phyloP scores from a whole-genome alignment of 441 rosid genomes.

The Erysimum cheiri region DNA sequence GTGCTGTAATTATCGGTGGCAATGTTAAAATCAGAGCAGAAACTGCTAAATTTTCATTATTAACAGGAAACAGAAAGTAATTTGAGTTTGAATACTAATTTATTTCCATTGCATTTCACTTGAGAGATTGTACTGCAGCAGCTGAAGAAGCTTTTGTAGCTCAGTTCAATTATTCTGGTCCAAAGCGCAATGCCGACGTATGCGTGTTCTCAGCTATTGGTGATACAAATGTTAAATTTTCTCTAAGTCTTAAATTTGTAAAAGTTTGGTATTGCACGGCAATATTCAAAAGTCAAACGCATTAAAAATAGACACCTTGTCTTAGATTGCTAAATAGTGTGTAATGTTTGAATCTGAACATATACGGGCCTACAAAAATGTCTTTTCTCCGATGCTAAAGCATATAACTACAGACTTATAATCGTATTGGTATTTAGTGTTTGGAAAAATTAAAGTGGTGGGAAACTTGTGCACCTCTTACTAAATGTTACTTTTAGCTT shows the following conservation, averaged over 20 bases:
- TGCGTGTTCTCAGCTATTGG: conserved; percentile 17
- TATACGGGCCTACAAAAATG: conserved; percentile 29
- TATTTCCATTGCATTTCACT: background rate
- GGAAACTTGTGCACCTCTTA: conserved; percentile 44
- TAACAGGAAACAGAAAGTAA: background rate
- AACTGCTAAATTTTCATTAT: background rate
- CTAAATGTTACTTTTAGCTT: conserved; percentile 39
- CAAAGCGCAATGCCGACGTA: conserved; percentile 12
- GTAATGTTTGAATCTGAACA: conserved; percentile 23
- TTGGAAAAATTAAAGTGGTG: conserved; percentile 37
- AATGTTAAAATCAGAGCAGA: background rate
- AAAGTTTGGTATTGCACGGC: background rate
- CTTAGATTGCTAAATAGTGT: background rate
- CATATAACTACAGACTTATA: conserved; percentile 25
- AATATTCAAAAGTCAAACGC: conserved; percentile 29
- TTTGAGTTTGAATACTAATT: background rate
- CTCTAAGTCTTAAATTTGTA: background rate
- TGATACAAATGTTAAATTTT: background rate
- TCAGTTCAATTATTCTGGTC: background rate
- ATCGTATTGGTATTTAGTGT: conserved; percentile 6
- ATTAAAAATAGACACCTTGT: conserved; percentile 26
- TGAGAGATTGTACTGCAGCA: background rate
- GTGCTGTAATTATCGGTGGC: conserved; percentile 1
- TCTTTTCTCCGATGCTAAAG: conserved; percentile 30
- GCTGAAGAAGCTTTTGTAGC: background rate